These are phyloP conservation scores for Coemansia sp. DNA, from an alignment of 192 early-diverging fungal genomes.

Conservation along the genomic window DNA sequence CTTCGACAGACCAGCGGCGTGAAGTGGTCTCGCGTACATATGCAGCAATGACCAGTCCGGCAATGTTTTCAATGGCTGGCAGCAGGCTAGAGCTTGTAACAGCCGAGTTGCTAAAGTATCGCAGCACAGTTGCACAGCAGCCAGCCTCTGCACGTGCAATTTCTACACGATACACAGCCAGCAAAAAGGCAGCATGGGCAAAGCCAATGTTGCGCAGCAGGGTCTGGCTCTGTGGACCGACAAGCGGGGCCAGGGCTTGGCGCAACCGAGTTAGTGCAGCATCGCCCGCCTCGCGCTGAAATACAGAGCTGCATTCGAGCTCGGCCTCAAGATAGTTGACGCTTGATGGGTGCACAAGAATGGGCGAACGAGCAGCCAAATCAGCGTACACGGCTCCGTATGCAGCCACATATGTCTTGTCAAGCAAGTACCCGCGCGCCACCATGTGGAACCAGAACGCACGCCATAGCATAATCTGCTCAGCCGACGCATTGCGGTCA, in stretches of 20 bases:
- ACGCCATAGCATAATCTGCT: slow-evolving; percentile 72
- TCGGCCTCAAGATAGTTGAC: slow-evolving; percentile 83
- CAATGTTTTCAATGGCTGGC: slow-evolving; percentile 74
- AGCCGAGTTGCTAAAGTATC: slow-evolving; percentile 85
- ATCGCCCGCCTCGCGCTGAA: slow-evolving; percentile 57
- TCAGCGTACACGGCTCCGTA: slow-evolving; percentile 67
- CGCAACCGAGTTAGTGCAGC: slow-evolving; percentile 51
- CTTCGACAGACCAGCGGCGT: slow-evolving; percentile 31
- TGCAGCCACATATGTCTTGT: slow-evolving; percentile 71
- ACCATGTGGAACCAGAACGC: slow-evolving; percentile 92
- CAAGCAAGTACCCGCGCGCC: slow-evolving; percentile 70
- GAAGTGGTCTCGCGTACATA: slow-evolving; percentile 49
- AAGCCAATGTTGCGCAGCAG: slow-evolving; percentile 68
- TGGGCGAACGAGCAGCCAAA: slow-evolving; percentile 84
- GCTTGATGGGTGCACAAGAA: slow-evolving; percentile 69
- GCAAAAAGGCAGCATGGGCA: slow-evolving; percentile 75
- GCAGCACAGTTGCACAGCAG: slow-evolving; percentile 68
- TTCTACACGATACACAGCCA: slow-evolving; percentile 84
- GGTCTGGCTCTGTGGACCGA: slow-evolving; percentile 58
- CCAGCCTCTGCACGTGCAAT: slow-evolving; percentile 68
- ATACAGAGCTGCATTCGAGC: slow-evolving; percentile 81
- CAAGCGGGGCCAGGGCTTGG: slow-evolving; percentile 39
- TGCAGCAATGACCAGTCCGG: slow-evolving; percentile 55
- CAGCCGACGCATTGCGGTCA: slow-evolving; percentile 58
- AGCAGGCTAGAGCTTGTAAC: slow-evolving; percentile 75